Evolutionary conservation across 768 basidiomycete species (phyloP).

Genomic region (Chalciporus piperatus): DNA sequence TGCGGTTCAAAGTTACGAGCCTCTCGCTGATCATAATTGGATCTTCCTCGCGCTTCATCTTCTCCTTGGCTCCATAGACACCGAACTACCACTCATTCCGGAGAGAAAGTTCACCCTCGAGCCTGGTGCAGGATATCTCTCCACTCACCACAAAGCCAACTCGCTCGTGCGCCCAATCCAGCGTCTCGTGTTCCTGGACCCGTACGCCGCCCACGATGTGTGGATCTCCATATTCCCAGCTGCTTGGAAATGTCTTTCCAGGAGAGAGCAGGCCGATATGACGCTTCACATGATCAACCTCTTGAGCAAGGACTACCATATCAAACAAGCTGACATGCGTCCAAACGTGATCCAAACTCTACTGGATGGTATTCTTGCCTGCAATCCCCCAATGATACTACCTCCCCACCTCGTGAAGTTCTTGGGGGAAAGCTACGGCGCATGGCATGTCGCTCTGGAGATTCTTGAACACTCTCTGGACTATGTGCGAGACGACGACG

Average conservation of each 20-base stretch:
- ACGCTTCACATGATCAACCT: conserved; percentile 88
- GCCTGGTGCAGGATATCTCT: conserved; percentile 33
- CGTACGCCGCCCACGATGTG: conserved; percentile 69
- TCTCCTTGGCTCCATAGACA: conserved; percentile 70
- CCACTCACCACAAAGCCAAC: conserved; percentile 43
- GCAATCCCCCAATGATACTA: conserved; percentile 80
- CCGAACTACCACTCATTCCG: conserved; percentile 39
- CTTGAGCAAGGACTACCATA: conserved; percentile 91
- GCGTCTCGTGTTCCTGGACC: conserved; percentile 78
- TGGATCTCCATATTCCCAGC: conserved; percentile 90
- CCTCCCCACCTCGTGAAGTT: conserved; percentile 96
- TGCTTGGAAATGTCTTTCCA: conserved; percentile 79
- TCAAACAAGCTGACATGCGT: conserved; percentile 81
- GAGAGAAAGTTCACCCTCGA: conserved; percentile 40
- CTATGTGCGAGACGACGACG: conserved; percentile 75
- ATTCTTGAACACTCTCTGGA: conserved; percentile 82
- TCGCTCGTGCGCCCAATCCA: conserved; percentile 75
- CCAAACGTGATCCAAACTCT: conserved; percentile 93
- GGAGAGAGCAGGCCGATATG: conserved; percentile 85
- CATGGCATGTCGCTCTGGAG: conserved; percentile 92
- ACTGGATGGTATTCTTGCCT: conserved; percentile 80
- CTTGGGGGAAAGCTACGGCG: conserved; percentile 91
- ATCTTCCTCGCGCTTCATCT: conserved; percentile 88
- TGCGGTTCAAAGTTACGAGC: conserved; percentile 94
- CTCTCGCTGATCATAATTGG: conserved; percentile 91